A percentile compares a stretch with the other conserved stretches of the same genome.
phyloP scores from a whole-genome alignment of 495 filamentous ascomycete species.

The Tuber melanosporum region DNA sequence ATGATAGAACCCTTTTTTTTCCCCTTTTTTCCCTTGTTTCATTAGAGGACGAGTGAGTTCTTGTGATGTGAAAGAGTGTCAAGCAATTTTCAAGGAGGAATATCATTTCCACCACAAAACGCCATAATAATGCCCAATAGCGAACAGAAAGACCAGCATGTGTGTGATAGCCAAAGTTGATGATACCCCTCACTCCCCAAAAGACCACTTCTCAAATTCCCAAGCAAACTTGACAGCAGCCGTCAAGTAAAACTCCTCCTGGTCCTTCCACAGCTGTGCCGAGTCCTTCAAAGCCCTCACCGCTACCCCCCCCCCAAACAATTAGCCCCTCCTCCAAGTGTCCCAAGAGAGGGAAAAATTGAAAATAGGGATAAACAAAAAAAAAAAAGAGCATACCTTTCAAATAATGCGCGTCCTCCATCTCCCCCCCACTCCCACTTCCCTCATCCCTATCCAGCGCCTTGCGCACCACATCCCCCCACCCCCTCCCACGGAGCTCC shows the following conservation, averaged over 20 bases:
- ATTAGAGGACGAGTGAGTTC: background rate
- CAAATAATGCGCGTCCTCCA: slow-evolving; percentile 28
- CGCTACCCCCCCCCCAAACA: slow-evolving; percentile 42
- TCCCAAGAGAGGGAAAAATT: background rate
- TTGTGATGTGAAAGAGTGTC: background rate
- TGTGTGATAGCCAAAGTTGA: background rate
- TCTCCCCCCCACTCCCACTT: slow-evolving; percentile 8
- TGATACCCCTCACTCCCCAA: background rate
- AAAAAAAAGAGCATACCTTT: slow-evolving; percentile 20
- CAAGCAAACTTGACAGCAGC: slow-evolving; percentile 72
- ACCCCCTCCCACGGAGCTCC: slow-evolving; percentile 58
- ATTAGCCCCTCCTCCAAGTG: background rate
- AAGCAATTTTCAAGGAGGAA: background rate
- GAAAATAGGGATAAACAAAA: background rate
- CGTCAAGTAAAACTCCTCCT: slow-evolving; percentile 65
- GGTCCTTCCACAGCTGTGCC: slow-evolving; percentile 76
- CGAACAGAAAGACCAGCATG: background rate
- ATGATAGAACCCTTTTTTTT: too few relatives aligned
- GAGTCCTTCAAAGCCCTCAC: slow-evolving; percentile 67
- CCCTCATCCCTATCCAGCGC: slow-evolving; percentile 24
- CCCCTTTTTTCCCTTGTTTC: background rate
- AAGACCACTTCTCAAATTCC: slow-evolving; percentile 68
- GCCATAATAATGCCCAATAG: background rate
- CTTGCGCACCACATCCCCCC: slow-evolving; percentile 59
- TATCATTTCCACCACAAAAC: background rate